A percentile compares a stretch with the other conserved stretches of the same genome.
phyloP scores from a whole-genome alignment of 257 asterid genomes.

The Solanum gandarillasii region DNA sequence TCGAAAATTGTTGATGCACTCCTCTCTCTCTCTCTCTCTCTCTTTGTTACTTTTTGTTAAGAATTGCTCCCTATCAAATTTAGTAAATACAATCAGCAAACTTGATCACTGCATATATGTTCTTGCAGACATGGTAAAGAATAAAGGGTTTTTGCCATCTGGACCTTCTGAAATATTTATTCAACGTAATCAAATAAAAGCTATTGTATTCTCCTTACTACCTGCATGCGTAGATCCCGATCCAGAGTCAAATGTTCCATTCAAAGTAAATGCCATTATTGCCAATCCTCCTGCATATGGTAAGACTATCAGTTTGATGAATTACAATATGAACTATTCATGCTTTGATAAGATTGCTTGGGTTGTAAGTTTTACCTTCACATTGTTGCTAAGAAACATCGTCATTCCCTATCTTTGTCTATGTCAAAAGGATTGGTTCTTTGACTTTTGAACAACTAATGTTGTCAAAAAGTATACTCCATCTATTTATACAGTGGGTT shows the following conservation, averaged over 20 bases:
- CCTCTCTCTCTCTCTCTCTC: background rate
- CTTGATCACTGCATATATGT: background rate
- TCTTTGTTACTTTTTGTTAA: background rate
- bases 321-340: background rate
- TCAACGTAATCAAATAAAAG: slow-evolving; percentile 67
- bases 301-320: slow-evolving; percentile 15
- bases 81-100: background rate
- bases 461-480: background rate
- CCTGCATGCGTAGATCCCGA: slow-evolving; percentile 67
- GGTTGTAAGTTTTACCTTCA: background rate
- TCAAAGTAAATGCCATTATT: slow-evolving; percentile 69
- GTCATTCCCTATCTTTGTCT: background rate
- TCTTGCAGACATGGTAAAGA: slow-evolving; percentile 78
- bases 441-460: background rate
- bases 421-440: background rate
- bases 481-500: background rate
- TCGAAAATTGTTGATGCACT: background rate
- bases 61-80: background rate
- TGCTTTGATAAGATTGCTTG: background rate
- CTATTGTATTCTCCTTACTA: slow-evolving; percentile 61
- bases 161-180: slow-evolving; percentile 74
- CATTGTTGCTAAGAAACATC: background rate
- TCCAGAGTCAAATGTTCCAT: slow-evolving; percentile 49
- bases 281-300: slow-evolving; percentile 98
- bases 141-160: slow-evolving; percentile 90